phyloP scores from a whole-genome alignment of 805 yeast genomes.

The Schwanniomyces vanrijiae region DNA sequence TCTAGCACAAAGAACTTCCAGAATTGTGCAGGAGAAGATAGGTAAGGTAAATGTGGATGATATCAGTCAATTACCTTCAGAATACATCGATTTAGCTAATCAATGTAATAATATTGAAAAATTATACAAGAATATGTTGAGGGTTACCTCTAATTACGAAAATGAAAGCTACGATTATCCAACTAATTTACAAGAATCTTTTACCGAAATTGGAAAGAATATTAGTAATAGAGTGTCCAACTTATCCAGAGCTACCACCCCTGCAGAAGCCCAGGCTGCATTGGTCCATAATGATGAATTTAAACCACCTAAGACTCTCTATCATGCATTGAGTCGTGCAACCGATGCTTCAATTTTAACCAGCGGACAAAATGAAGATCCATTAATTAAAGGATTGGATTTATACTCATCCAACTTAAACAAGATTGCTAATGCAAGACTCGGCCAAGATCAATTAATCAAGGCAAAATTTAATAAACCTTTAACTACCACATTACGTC shows the following conservation, averaged over 20 bases:
- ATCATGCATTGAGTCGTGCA: constrained; percentile 79
- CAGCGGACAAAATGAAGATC: constrained; percentile 40
- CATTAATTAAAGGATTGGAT: constrained; percentile 62
- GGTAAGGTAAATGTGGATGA: constrained; percentile 71
- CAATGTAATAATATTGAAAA: constrained; percentile 42
- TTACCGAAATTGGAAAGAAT: constrained; percentile 67
- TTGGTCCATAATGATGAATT: constrained; percentile 46
- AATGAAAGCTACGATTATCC: constrained; percentile 85
- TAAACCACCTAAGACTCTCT: constrained; percentile 74
- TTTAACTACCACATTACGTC: constrained; percentile 59
- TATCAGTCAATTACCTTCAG: constrained; percentile 75
- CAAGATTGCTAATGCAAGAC: constrained; percentile 77
- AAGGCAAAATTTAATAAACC: constrained; percentile 67
- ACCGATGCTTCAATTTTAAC: constrained; percentile 53
- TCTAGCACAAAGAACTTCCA: constrained; percentile 76
- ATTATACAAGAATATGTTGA: constrained; percentile 42
- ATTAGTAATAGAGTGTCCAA: constrained; percentile 64
- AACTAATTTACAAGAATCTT: constrained; percentile 70
- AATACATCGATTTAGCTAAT: constrained; percentile 54
- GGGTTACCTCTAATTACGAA: constrained; percentile 56
- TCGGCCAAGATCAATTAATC: constrained; percentile 78
- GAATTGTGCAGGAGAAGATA: constrained; percentile 74
- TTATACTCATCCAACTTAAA: constrained; percentile 68
- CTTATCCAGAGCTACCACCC: constrained; percentile 68
- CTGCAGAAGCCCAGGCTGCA: constrained; percentile 82